Percentiles rank a stretch among this genome's conserved stretches.
Evolutionary conservation across 1,284 basidiomycete species (phyloP).

Genomic region (Cryptococcus hybrid): DNA sequence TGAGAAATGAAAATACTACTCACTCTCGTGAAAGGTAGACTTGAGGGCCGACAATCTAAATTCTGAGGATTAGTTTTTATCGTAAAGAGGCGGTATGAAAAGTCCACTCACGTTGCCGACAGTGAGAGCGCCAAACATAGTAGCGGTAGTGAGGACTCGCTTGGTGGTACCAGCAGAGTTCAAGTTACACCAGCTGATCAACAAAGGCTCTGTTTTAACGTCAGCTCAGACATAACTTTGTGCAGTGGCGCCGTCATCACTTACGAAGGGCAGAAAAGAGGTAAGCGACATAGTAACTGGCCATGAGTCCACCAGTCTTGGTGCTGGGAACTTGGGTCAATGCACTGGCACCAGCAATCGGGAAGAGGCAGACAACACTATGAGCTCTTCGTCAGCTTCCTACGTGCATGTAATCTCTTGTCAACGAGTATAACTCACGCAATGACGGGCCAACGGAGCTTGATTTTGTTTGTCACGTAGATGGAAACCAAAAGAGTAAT

Average conservation of each 20-base stretch:
- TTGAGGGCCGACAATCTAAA: conserved; percentile 36
- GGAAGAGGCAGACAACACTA: conserved; percentile 24
- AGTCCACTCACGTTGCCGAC: conserved; percentile 19
- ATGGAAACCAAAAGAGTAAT: conserved; percentile 51
- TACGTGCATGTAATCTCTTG: background rate
- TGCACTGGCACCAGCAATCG: conserved; percentile 42
- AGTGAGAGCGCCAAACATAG: conserved; percentile 33
- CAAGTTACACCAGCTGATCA: conserved; percentile 41
- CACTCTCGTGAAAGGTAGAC: conserved; percentile 35
- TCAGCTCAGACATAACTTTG: background rate
- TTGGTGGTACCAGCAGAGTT: conserved; percentile 46
- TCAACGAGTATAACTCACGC: conserved; percentile 27
- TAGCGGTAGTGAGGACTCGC: conserved; percentile 40
- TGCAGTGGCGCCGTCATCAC: background rate
- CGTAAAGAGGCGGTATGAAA: background rate
- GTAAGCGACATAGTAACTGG: conserved; percentile 40
- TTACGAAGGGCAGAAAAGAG: conserved; percentile 30
- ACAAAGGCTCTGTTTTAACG: conserved; percentile 22
- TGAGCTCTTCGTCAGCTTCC: background rate
- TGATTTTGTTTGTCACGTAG: conserved; percentile 53
- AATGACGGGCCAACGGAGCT: conserved; percentile 57
- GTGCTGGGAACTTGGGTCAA: conserved; percentile 29
- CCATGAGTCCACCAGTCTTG: conserved; percentile 33
- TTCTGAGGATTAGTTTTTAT: background rate
- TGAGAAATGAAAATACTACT: too few relatives aligned